A percentile compares a stretch with the other conserved stretches of the same genome.
phyloP scores from a whole-genome alignment of 2,329 filamentous ascomycete genomes.

The Rhynchosporium agropyri region DNA sequence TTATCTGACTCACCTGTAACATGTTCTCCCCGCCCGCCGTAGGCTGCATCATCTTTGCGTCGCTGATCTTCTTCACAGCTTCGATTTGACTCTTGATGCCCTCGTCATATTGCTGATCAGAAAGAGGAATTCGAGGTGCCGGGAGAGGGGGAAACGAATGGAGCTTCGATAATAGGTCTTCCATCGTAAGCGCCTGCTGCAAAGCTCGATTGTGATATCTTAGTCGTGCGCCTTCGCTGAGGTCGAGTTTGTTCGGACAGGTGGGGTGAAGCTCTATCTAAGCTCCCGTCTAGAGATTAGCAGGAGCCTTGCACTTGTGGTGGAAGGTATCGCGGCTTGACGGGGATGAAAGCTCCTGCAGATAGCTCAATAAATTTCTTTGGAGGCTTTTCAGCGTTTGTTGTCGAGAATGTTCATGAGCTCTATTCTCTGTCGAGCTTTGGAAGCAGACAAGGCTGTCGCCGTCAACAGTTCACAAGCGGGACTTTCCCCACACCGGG shows the following conservation, averaged over 20 bases:
- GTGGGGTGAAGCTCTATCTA: conserved; percentile 16
- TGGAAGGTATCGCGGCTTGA: background rate
- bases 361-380: background rate
- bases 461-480: conserved; percentile 5
- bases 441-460: conserved; percentile 21
- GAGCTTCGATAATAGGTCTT: conserved; percentile 44
- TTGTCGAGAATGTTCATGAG: no score
- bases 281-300: background rate
- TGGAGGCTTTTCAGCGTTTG: background rate
- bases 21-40: conserved; percentile 43
- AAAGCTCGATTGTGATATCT: background rate
- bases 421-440: background rate
- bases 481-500: conserved; percentile 22
- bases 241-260: background rate
- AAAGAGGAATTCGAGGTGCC: conserved; percentile 40
- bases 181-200: conserved; percentile 33
- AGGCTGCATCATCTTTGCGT: conserved; percentile 41
- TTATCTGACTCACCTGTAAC: conserved; percentile 42
- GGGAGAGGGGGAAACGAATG: conserved; percentile 47
- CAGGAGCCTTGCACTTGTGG: background rate
- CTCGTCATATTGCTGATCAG: conserved; percentile 49
- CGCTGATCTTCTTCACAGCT: conserved; percentile 44
- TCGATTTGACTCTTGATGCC: conserved; percentile 46
- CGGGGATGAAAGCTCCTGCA: background rate
- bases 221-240: conserved; percentile 1